Percentiles rank a stretch among this genome's conserved stretches.
phyloP scores from a whole-genome alignment of 2,329 filamentous ascomycete genomes.

The Ploettnerulaceae sp. region DNA sequence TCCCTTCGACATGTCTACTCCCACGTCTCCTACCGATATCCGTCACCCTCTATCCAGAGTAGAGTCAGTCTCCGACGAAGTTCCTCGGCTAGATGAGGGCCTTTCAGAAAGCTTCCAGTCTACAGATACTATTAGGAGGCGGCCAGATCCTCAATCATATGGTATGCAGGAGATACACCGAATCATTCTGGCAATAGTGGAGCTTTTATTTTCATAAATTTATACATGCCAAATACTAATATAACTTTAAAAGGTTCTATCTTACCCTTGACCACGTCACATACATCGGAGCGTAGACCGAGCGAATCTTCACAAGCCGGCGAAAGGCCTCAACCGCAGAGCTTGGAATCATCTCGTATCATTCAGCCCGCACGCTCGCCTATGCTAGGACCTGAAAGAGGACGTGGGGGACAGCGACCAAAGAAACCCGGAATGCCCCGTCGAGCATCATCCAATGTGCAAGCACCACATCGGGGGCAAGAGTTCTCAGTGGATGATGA shows the following conservation, averaged over 20 bases:
- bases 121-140: constrained; percentile 54
- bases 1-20: constrained; percentile 26
- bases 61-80: constrained; percentile 30
- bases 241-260: constrained; percentile 26
- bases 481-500: constrained; percentile 92
- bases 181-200: not conserved
- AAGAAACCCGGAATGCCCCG: constrained; percentile 67
- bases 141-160: constrained; percentile 47
- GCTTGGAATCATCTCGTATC: constrained; percentile 31
- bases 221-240: constrained; percentile 12
- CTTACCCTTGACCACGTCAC: constrained; percentile 10
- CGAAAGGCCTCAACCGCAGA: constrained; percentile 28
- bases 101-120: constrained; percentile 53
- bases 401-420: constrained; percentile 33
- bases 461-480: constrained; percentile 73
- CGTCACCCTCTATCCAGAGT: constrained; percentile 37
- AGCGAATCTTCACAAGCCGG: constrained; percentile 27
- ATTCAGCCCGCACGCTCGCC: constrained; percentile 29
- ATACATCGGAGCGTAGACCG: constrained; percentile 23
- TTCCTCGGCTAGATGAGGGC: constrained; percentile 38
- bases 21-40: constrained; percentile 47
- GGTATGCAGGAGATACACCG: constrained; percentile 41
- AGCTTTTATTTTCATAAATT: constrained; percentile 2
- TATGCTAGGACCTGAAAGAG: constrained; percentile 33
- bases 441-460: constrained; percentile 65